phyloP scores from a whole-genome alignment of 1,284 basidiomycete species.

The Wallemia hederae region DNA sequence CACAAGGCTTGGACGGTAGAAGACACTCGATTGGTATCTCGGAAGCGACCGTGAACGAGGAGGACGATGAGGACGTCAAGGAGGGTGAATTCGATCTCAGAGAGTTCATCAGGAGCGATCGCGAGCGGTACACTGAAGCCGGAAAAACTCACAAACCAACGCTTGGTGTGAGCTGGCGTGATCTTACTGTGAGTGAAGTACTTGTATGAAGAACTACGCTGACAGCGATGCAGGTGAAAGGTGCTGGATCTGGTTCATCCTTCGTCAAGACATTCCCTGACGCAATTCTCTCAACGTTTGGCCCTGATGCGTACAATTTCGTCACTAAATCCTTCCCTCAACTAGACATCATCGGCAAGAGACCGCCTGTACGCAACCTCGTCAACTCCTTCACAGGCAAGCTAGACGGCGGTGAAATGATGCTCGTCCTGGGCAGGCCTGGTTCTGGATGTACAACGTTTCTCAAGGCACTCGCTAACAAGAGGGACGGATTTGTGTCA shows the following conservation, averaged over 20 bases:
- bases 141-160: neutral
- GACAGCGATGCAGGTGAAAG: neutral
- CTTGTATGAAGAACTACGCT: neutral
- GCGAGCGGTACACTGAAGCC: neutral
- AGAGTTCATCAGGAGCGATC: neutral
- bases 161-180: neutral
- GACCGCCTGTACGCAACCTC: constrained; percentile 3
- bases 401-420: constrained; percentile 24
- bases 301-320: neutral
- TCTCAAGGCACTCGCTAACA: constrained; percentile 25
- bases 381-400: constrained; percentile 14
- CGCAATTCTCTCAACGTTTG: neutral
- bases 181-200: neutral
- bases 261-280: neutral
- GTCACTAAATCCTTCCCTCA: neutral
- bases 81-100: too few species aligned
- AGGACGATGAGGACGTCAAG: neutral
- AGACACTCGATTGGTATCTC: neutral
- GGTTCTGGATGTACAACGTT: constrained; percentile 32
- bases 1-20: too few species aligned
- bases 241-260: neutral
- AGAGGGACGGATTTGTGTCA: constrained; percentile 20
- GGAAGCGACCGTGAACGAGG: neutral
- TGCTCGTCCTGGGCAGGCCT: constrained; percentile 29
- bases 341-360: neutral